Evolutionary conservation across 768 basidiomycete genomes (phyloP).

Genomic region (Lactarius quietus): DNA sequence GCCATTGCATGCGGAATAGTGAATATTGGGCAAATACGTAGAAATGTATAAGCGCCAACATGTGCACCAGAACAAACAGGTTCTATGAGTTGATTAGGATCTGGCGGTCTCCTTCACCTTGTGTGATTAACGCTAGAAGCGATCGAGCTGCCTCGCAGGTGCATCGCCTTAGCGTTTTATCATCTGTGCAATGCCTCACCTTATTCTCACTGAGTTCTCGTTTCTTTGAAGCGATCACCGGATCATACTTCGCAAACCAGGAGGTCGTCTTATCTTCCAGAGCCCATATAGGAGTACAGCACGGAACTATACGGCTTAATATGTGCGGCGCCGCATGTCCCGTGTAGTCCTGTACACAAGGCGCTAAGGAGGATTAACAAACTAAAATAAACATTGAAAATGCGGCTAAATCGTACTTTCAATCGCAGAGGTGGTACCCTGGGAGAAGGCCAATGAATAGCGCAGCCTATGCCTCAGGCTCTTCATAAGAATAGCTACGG

Average conservation of each 20-base stretch:
- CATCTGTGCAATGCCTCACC: neutral
- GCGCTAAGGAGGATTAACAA: neutral
- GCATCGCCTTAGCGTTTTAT: neutral
- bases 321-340: neutral
- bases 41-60: neutral
- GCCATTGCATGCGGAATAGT: neutral
- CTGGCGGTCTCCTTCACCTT: neutral
- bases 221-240: neutral
- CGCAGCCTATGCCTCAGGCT: neutral
- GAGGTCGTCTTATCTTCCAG: neutral
- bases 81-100: neutral
- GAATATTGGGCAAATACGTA: neutral
- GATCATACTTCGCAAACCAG: neutral
- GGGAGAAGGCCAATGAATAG: neutral
- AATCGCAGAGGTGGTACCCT: neutral
- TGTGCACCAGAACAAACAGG: neutral
- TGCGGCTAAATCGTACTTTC: neutral
- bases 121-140: neutral
- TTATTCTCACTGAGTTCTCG: neutral
- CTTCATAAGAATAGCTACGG: neutral
- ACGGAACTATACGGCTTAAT: neutral
- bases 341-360: neutral
- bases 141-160: neutral
- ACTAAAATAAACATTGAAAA: neutral
- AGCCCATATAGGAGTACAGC: neutral